These are phyloP conservation scores for Cryptococcus sp. DNA, from an alignment of 1,284 basidiomycete species.

Conservation along the genomic window DNA sequence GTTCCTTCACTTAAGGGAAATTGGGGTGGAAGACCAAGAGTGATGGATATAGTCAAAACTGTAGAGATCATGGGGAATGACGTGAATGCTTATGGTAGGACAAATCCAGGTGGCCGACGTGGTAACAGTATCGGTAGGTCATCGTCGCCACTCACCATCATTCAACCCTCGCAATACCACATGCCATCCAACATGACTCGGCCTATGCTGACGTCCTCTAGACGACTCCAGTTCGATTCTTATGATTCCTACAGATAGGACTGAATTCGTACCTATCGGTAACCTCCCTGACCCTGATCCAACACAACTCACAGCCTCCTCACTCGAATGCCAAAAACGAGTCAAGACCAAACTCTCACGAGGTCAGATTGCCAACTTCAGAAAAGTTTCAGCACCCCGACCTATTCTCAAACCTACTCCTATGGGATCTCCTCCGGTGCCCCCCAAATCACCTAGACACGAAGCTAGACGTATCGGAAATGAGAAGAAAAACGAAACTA, in stretches of 20 bases:
- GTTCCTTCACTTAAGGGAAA: too few species aligned
- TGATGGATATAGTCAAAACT: too few species aligned
- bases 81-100: too few species aligned
- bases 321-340: background rate
- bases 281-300: background rate
- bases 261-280: background rate
- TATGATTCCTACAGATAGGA: background rate
- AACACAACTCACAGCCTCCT: background rate
- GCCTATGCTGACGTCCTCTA: background rate
- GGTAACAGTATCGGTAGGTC: too few species aligned
- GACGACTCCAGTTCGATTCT: background rate
- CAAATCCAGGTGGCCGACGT: too few species aligned
- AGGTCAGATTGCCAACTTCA: constrained; percentile 1
- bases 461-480: background rate
- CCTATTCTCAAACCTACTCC: background rate
- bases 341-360: background rate
- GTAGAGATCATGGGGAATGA: too few species aligned
- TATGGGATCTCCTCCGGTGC: background rate
- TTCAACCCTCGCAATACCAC: too few species aligned
- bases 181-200: too few species aligned
- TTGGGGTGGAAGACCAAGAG: too few species aligned
- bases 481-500: background rate
- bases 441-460: background rate
- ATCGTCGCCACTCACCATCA: too few species aligned
- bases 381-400: background rate